Evolutionary conservation across 805 yeast species (phyloP).

Genomic region (Schwanniomyces occidentalis): DNA sequence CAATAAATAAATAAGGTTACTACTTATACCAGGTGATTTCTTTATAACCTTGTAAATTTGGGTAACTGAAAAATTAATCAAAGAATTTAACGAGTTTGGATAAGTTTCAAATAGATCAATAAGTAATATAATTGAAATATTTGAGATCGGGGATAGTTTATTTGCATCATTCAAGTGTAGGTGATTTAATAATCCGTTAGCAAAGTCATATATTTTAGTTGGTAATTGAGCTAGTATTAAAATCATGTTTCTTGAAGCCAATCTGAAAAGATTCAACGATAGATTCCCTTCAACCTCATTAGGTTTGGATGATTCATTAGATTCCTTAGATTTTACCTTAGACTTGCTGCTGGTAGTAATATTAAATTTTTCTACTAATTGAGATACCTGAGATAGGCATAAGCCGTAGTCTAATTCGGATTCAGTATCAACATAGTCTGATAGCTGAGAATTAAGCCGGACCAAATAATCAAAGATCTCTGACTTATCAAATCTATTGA

Average conservation of each 20-base stretch:
- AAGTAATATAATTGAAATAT: constrained; percentile 30
- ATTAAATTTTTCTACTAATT: constrained; percentile 24
- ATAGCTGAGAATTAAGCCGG: constrained; percentile 18
- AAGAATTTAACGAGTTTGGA: constrained; percentile 37
- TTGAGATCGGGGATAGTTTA: constrained; percentile 16
- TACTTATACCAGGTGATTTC: constrained; percentile 27
- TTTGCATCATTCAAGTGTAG: constrained; percentile 18
- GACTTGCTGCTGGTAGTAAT: constrained; percentile 8
- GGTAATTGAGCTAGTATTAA: constrained; percentile 30
- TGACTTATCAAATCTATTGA: constrained; percentile 16
- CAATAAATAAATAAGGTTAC: constrained; percentile 31
- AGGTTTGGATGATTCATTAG: constrained; percentile 1
- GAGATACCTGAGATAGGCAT: constrained; percentile 23
- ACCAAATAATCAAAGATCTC: constrained; percentile 21
- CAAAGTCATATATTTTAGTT: constrained; percentile 36
- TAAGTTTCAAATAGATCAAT: constrained; percentile 38
- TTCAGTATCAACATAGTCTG: constrained; percentile 3
- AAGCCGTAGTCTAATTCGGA: constrained; percentile 15
- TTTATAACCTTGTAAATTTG: constrained; percentile 41
- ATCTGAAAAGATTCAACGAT: constrained; percentile 22
- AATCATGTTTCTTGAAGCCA: constrained; percentile 30
- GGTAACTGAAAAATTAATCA: constrained; percentile 32
- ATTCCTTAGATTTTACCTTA: constrained; percentile 1
- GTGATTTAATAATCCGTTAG: constrained; percentile 33
- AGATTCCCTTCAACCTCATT: constrained; percentile 1